A percentile compares a stretch with the other conserved stretches of the same genome.
These are phyloP conservation scores for Clonostachys byssicola DNA, from an alignment of 2,329 filamentous ascomycete species.

Conservation along the genomic window DNA sequence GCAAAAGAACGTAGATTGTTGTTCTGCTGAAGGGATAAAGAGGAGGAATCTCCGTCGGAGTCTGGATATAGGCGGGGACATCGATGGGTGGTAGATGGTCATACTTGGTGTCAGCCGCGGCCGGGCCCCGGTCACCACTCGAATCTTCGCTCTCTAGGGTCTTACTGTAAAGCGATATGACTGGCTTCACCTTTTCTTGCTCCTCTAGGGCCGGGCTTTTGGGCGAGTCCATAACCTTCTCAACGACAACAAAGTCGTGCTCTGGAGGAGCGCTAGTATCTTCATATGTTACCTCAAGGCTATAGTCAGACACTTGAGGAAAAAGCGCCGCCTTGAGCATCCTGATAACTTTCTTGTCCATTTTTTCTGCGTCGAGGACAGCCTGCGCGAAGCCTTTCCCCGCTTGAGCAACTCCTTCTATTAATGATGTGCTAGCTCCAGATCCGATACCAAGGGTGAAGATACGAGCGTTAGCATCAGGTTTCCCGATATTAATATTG, in stretches of 20 bases:
- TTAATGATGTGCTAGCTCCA: slow-evolving; percentile 43
- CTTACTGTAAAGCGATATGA: no score
- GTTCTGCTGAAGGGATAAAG: slow-evolving; percentile 65
- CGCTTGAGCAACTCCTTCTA: slow-evolving; percentile 48
- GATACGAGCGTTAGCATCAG: slow-evolving; percentile 38
- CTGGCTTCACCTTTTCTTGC: no score
- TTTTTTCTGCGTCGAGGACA: slow-evolving; percentile 58
- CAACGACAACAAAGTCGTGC: slow-evolving; percentile 19
- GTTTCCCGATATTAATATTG: slow-evolving; percentile 28
- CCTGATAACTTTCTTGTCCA: slow-evolving; percentile 64
- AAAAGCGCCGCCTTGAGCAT: slow-evolving; percentile 72
- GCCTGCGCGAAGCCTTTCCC: slow-evolving; percentile 58
- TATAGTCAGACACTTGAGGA: slow-evolving; percentile 61
- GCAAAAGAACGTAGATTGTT: slow-evolving; percentile 61
- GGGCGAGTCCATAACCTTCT: slow-evolving; percentile 38
- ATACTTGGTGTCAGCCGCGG: slow-evolving; percentile 26
- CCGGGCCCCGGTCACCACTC: slow-evolving; percentile 2
- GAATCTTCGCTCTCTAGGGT: no score
- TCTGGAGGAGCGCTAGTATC: slow-evolving; percentile 36
- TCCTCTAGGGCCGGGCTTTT: no score
- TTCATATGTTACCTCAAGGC: slow-evolving; percentile 53
- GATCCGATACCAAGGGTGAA: slow-evolving; percentile 52
- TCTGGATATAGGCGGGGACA: slow-evolving; percentile 56
- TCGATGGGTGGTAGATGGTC: slow-evolving; percentile 47
- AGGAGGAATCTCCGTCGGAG: slow-evolving; percentile 57